Conservation (phyloP, 164 flowering plant genomes). For the Annona squamosa region DNA sequence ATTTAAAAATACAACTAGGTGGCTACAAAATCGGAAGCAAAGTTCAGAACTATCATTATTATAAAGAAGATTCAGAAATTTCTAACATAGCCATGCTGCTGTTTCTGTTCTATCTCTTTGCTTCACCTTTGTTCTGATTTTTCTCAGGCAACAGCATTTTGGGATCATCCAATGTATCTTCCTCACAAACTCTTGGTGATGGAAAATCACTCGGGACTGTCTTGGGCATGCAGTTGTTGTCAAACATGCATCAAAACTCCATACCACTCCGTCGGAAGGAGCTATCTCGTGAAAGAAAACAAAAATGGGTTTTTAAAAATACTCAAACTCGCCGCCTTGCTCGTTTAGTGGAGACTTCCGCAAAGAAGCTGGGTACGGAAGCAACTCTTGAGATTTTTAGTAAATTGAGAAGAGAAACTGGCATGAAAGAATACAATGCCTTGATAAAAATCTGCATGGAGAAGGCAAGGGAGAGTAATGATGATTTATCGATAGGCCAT, state of each 20-base stretch:
- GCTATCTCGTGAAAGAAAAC: conserved; percentile 50
- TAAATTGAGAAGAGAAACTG: conserved; percentile 57
- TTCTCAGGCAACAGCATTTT: conserved; percentile 10
- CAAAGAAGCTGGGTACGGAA: conserved; percentile 46
- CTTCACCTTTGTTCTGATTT: background rate
- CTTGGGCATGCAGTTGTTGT: conserved; percentile 44
- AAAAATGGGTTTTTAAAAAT: conserved; percentile 46
- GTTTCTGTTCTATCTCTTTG: background rate
- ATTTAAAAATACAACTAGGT: too few species aligned
- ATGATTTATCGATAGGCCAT: conserved; percentile 43
- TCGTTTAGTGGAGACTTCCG: conserved; percentile 39
- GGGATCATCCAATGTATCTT: conserved; percentile 10
- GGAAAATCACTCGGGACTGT: conserved; percentile 13
- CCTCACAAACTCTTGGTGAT: conserved; percentile 7
- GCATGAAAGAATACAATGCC: conserved; percentile 59
- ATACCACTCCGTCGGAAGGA: conserved; percentile 43
- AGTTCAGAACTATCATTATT: background rate
- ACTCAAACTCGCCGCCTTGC: conserved; percentile 32
- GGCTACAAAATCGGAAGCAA: background rate
- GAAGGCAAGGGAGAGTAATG: conserved; percentile 40
- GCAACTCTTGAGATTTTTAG: conserved; percentile 43
- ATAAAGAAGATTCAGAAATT: background rate
- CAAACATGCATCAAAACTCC: conserved; percentile 6
- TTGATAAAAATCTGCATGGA: conserved; percentile 45
- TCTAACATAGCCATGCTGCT: background rate